Conservation (phyloP, 2,329 filamentous ascomycete species). For the Chaetoscypha palmicola region DNA sequence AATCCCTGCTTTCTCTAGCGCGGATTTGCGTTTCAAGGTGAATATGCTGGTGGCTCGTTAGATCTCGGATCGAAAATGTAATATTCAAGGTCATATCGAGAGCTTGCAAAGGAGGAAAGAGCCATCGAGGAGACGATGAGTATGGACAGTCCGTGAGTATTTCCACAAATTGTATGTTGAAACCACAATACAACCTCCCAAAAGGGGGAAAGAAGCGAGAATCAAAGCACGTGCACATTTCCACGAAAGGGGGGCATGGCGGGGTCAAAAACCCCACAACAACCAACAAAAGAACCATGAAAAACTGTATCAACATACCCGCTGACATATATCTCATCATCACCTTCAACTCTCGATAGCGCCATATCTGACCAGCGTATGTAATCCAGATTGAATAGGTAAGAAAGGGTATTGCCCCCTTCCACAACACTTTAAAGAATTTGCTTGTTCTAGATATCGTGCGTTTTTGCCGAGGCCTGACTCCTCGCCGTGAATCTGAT, state of each 20-base stretch:
- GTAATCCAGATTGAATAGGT: conserved; percentile 20
- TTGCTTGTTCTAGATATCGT: too few species aligned
- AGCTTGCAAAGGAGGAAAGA: too few species aligned
- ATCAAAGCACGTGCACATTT: too few species aligned
- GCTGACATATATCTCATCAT: conserved; percentile 69
- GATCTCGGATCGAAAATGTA: too few species aligned
- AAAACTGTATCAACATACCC: conserved; percentile 55
- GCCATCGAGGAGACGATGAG: background rate
- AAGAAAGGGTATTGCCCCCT: background rate
- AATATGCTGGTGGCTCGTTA: conserved; percentile 55
- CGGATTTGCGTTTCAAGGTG: conserved; percentile 63
- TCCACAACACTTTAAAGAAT: background rate
- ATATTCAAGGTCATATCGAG: background rate
- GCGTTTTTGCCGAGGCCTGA: too few species aligned
- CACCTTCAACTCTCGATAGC: conserved; percentile 61
- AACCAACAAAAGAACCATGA: conserved; percentile 6
- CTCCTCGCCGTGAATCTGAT: too few species aligned
- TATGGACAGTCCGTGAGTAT: background rate
- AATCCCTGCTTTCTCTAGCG: conserved; percentile 66
- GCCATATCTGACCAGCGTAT: conserved; percentile 39
- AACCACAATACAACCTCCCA: background rate
- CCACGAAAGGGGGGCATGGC: too few species aligned
- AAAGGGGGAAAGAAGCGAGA: background rate
- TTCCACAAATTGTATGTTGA: too few species aligned
- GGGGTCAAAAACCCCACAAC: background rate